Base-by-base conservation (phyloP, 2,329 filamentous ascomycete genomes). In the Ceratocystis destructans region DNA sequence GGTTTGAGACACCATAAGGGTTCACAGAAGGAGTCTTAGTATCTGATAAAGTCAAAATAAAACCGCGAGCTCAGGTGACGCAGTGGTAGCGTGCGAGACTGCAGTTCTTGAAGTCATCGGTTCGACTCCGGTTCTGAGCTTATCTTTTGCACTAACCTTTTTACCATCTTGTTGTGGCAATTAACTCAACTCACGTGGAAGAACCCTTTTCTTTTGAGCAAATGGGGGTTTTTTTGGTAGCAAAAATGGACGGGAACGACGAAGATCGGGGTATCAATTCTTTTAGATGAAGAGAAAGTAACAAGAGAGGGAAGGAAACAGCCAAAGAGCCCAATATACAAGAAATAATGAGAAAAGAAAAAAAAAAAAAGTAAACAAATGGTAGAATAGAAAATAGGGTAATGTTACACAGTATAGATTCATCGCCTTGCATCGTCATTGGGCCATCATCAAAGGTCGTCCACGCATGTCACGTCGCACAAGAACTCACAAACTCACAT, bases 121-220 rank as follows among this genome's bases (percentile, higher is more conserved):
- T 62, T 62, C 61, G 61, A 62, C 61, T 62, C 61, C 61, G 61
- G 61, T 62, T 62, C 61, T 62, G 61, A 62, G 61, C 66, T 67
- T 57, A 46, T 50, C 28, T 65, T 67, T 67, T 67, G 25, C 61
- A 41, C 2, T 0, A 2, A 8, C 1, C 2, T 15, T 28, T 55
- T 55, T 55, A 5, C 25, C 1, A 1, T 31, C 28, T 31, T 55
- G 4, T 28, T 25, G 1, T 22, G 5, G 12, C 10, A 10, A 15
- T 1, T 48, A 5, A 48, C 45, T 48, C 8, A 20, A 2, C 45
- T 48, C n/a, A n/a, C 1, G 7, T 48, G 7, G 6, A 0, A 5
- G 46, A 3, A n/a, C 3, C 1, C 17, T 10, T 50, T 50, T 25
- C 17, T 50, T 57, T 33, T 3, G 17, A 55, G 5, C 22, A 57